phyloP scores from a whole-genome alignment of 768 basidiomycete species.

The Porphyrellus cyaneotinctus region DNA sequence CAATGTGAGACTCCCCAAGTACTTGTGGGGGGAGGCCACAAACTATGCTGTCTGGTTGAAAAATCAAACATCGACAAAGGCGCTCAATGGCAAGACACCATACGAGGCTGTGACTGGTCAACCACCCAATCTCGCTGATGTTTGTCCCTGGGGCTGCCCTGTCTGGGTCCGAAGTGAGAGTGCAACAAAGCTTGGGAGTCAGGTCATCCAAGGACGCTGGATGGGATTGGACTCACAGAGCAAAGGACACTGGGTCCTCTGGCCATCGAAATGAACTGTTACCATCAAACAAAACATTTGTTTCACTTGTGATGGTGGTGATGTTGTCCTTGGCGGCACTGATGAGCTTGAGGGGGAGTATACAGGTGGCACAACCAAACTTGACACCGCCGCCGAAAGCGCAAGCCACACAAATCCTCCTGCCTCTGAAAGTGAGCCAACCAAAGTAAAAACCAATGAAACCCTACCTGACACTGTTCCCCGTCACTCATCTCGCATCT shows the following conservation, averaged over 20 bases:
- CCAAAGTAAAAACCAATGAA: background rate
- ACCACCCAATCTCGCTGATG: background rate
- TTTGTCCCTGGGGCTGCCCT: background rate
- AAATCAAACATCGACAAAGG: background rate
- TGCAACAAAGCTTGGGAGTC: background rate
- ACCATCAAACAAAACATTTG: background rate
- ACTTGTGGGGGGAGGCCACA: background rate
- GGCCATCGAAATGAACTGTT: background rate
- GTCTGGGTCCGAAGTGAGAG: background rate
- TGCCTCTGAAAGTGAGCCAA: background rate
- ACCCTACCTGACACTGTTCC: background rate
- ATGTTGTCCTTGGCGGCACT: background rate
- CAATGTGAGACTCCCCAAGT: background rate
- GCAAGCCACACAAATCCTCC: too few relatives aligned
- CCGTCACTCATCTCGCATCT: background rate
- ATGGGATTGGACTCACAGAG: background rate
- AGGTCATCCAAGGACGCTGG: background rate
- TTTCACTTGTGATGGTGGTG: background rate
- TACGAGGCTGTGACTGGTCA: background rate
- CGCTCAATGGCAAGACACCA: background rate
- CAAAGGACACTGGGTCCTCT: background rate
- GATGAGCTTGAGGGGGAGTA: background rate
- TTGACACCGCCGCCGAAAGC: background rate
- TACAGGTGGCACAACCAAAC: background rate
- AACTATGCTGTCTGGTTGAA: constrained; percentile 2